Evolutionary conservation across 768 basidiomycete genomes (phyloP).

Genomic region (Lactifluus piperatus): DNA sequence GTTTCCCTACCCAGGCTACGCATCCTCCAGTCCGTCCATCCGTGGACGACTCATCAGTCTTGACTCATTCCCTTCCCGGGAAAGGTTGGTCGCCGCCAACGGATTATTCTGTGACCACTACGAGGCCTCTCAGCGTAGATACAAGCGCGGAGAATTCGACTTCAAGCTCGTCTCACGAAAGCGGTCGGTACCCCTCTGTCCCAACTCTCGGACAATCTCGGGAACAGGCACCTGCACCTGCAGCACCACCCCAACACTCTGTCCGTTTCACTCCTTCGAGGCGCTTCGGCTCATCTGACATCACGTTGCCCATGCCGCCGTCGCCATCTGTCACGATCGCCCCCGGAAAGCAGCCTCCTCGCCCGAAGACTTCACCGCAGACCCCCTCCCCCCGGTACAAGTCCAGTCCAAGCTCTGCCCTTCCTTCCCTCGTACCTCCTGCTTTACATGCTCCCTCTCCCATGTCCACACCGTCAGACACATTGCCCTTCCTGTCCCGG

Average conservation of each 20-base stretch:
- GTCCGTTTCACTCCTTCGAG: conserved; percentile 18
- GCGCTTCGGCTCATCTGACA: conserved; percentile 1
- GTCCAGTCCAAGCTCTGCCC: neutral
- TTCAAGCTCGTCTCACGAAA: conserved; percentile 4
- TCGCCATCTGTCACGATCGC: neutral
- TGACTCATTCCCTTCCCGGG: neutral
- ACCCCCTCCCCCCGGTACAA: neutral
- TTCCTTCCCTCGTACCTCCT: neutral
- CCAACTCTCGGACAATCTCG: neutral
- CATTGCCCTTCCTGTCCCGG: neutral
- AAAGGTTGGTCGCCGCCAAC: neutral
- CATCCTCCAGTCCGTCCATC: neutral
- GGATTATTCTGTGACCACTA: neutral
- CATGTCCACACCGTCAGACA: neutral
- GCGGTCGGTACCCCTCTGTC: neutral
- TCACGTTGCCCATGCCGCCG: neutral
- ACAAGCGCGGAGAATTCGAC: neutral
- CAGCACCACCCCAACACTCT: neutral
- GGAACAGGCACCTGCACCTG: neutral
- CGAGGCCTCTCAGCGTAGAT: neutral
- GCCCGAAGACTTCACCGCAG: conserved; percentile 3
- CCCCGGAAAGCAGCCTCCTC: neutral
- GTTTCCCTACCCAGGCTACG: neutral
- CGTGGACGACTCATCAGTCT: neutral
- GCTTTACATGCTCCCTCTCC: neutral